phyloP scores from a whole-genome alignment of 345 rosid species.

The Euphorbia tirucalli region DNA sequence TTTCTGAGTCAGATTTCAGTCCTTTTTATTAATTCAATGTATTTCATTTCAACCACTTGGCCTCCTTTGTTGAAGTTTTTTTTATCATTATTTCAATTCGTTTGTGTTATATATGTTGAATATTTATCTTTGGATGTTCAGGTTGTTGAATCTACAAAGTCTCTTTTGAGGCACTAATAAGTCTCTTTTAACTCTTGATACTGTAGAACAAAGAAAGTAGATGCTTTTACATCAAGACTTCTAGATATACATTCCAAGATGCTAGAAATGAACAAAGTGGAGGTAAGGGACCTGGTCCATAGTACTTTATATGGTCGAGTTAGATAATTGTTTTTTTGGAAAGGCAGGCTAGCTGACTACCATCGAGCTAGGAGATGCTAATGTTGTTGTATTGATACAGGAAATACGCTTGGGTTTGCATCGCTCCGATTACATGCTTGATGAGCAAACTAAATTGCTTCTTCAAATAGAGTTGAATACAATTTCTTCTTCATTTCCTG shows the following conservation, averaged over 20 bases:
- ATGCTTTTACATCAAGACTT: constrained; percentile 86
- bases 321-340: neutral
- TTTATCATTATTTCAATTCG: too few species aligned
- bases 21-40: too few species aligned
- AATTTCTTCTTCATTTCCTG: constrained; percentile 78
- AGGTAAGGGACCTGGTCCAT: constrained; percentile 38
- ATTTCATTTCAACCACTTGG: too few species aligned
- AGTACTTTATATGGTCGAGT: neutral
- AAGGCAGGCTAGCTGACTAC: constrained; percentile 3
- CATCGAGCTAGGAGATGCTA: constrained; percentile 14
- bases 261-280: constrained; percentile 78
- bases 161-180: neutral
- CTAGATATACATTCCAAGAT: constrained; percentile 89
- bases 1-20: too few species aligned
- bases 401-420: constrained; percentile 91
- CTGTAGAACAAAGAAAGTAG: constrained; percentile 83
- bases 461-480: constrained; percentile 96
- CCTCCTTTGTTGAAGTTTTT: too few species aligned
- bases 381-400: constrained; percentile 36
- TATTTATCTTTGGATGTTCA: too few species aligned
- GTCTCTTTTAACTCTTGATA: constrained; percentile 9
- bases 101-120: too few species aligned
- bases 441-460: constrained; percentile 79
- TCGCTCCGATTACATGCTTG: constrained; percentile 99
- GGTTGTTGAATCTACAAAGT: too few species aligned